Conservation (phyloP, 306 rosid genomes). For the Malus fusca region DNA sequence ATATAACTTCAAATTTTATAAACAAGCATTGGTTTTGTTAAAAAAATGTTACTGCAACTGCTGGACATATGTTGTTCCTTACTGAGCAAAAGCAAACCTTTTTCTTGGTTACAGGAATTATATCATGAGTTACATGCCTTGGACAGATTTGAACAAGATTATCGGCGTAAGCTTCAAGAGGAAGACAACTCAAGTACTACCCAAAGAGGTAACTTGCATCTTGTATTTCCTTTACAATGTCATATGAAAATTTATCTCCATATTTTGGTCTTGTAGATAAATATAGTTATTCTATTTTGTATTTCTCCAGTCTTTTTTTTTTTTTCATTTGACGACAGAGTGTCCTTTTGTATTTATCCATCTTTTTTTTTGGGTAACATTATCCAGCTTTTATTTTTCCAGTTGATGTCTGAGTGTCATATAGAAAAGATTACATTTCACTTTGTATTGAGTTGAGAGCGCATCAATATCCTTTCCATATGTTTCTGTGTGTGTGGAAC, state of each 20-base stretch:
- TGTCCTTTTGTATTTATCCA: not conserved
- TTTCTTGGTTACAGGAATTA: slow-evolving; percentile 59
- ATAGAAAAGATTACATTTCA: not conserved
- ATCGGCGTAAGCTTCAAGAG: slow-evolving; percentile 90
- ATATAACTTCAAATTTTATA: not conserved
- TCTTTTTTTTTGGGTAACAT: not conserved
- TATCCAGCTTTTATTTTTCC: not conserved
- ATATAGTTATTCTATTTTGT: not conserved
- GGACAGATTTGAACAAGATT: slow-evolving; percentile 96
- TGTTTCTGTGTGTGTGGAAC: not conserved
- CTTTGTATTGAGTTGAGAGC: not conserved
- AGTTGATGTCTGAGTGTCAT: not conserved
- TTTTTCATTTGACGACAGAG: not conserved
- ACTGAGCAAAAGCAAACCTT: slow-evolving; percentile 7
- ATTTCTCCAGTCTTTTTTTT: not conserved
- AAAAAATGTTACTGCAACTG: not conserved
- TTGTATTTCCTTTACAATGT: slow-evolving; percentile 10
- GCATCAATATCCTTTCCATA: not conserved
- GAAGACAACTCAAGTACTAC: slow-evolving; percentile 63
- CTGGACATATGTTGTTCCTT: slow-evolving; percentile 6
- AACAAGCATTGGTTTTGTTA: not conserved
- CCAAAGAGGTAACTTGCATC: slow-evolving; percentile 53
- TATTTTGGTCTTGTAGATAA: not conserved
- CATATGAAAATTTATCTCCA: not conserved
- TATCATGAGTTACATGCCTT: slow-evolving; percentile 93